A percentile compares a stretch with the other conserved stretches of the same genome.
Evolutionary conservation across 2,329 filamentous ascomycete species (phyloP).

Genomic region (Drechslera avenae): DNA sequence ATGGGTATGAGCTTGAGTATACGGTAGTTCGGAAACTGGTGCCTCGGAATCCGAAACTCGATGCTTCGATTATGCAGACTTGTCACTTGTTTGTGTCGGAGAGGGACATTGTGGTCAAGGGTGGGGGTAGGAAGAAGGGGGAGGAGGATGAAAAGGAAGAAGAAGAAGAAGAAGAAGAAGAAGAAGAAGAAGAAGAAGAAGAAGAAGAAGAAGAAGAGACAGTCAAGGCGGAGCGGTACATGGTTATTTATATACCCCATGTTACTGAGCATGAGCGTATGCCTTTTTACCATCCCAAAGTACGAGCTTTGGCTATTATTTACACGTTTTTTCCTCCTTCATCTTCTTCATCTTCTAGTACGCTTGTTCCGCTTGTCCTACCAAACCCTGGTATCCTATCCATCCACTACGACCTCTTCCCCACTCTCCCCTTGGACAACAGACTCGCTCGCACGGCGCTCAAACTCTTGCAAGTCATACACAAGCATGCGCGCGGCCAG

Average conservation of each 20-base stretch:
- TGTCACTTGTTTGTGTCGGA: conserved; percentile 69
- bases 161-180: conserved; percentile 29
- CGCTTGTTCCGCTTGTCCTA: conserved; percentile 39
- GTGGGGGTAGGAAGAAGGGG: too few relatives aligned
- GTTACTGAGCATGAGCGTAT: conserved; percentile 64
- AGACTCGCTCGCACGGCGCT: conserved; percentile 71
- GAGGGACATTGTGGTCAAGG: conserved; percentile 15
- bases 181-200: conserved; percentile 24
- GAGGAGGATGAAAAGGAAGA: conserved; percentile 23
- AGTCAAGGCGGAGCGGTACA: conserved; percentile 49
- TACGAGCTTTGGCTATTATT: conserved; percentile 75
- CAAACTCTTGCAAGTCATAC: conserved; percentile 68
- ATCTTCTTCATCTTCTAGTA: not conserved
- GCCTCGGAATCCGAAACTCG: conserved; percentile 78
- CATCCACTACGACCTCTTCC: conserved; percentile 59
- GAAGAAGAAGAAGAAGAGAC: conserved; percentile 36
- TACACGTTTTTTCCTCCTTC: conserved; percentile 62
- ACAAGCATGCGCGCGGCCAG: conserved; percentile 74
- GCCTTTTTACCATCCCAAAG: conserved; percentile 86
- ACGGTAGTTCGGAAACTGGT: conserved; percentile 77
- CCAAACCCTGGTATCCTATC: conserved; percentile 50
- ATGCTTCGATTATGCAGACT: conserved; percentile 78
- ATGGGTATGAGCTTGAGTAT: conserved; percentile 58
- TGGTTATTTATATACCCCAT: conserved; percentile 83
- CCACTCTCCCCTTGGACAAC: conserved; percentile 44